Conservation (phyloP, 345 rosid genomes). For the Mallotus nudiflorus region DNA sequence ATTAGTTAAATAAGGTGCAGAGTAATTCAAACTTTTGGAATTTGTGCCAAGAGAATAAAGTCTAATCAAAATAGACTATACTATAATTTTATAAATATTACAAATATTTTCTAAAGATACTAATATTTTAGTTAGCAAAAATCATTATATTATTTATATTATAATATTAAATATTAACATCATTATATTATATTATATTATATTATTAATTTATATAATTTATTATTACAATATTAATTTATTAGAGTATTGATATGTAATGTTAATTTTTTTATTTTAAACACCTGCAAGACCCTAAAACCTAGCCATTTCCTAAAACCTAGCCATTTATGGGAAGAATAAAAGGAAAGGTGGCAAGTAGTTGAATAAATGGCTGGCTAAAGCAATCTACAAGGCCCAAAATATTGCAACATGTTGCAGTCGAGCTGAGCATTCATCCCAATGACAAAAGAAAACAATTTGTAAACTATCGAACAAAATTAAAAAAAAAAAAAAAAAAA, state of each 20-base stretch:
- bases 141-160: too few species aligned
- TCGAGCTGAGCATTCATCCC: background rate
- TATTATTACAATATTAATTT: too few species aligned
- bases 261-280: background rate
- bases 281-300: background rate
- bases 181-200: too few species aligned
- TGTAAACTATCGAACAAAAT: conserved; percentile 1
- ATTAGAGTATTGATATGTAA: too few species aligned
- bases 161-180: too few species aligned
- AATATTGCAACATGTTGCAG: too few species aligned
- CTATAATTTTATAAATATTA: too few species aligned
- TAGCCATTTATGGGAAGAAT: conserved; percentile 1
- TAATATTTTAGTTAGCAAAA: too few species aligned
- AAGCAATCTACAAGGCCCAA: background rate
- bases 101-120: too few species aligned
- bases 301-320: too few species aligned
- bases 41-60: background rate
- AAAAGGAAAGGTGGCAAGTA: background rate
- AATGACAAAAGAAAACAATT: background rate
- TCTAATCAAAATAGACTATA: too few species aligned
- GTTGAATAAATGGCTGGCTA: background rate
- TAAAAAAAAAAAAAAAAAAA: background rate
- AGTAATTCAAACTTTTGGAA: background rate
- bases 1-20: background rate
- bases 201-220: too few species aligned